These are phyloP conservation scores for Aspergillus sclerotiicarbonarius DNA, from an alignment of 495 filamentous ascomycete species.

Conservation along the genomic window DNA sequence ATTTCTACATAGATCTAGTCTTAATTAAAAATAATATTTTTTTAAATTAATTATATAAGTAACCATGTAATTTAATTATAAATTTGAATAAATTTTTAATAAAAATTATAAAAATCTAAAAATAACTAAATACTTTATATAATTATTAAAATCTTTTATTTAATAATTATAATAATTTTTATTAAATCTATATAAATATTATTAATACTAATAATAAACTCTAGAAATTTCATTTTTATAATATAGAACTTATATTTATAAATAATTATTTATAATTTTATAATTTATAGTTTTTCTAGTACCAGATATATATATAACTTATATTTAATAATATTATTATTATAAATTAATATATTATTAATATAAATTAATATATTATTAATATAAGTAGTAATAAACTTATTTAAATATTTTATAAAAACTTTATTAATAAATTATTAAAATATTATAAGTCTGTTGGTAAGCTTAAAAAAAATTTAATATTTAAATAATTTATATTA, in stretches of 20 bases:
- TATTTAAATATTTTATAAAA: not conserved
- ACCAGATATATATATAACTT: not conserved
- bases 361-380: not conserved
- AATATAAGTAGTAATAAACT: not conserved
- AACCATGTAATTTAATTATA: not conserved
- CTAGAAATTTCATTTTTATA: not conserved
- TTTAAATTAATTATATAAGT: not conserved
- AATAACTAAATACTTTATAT: too few species aligned
- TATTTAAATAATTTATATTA: not conserved
- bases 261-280: not conserved
- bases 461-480: not conserved
- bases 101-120: too few species aligned
- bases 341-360: not conserved
- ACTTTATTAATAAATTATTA: too few species aligned
- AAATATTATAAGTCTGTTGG: too few species aligned
- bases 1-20: not conserved
- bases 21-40: not conserved
- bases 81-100: not conserved
- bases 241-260: slow-evolving; percentile 2
- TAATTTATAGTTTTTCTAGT: not conserved
- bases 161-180: too few species aligned
- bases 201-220: not conserved
- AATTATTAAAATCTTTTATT: too few species aligned
- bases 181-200: too few species aligned
- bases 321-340: not conserved